These are phyloP conservation scores for Artemisia argyi DNA, from an alignment of 129 eudicot species.

Conservation along the genomic window DNA sequence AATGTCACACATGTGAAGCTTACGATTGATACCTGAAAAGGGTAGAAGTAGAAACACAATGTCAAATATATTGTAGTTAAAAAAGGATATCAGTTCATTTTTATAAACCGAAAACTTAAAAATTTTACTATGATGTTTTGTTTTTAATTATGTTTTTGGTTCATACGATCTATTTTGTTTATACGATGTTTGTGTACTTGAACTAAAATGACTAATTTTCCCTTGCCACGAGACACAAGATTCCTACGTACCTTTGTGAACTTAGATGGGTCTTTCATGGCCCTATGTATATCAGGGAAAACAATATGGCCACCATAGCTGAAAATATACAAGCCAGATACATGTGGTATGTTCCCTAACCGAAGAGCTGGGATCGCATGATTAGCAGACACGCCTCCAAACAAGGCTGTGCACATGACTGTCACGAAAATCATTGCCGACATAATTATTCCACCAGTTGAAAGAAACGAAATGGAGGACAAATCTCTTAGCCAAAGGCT, in stretches of 20 bases:
- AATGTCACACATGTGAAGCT: slow-evolving; percentile 69
- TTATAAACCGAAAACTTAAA: no score
- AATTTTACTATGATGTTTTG: no score
- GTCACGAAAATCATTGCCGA: slow-evolving; percentile 59
- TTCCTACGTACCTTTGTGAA: slow-evolving; percentile 68
- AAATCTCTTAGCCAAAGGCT: slow-evolving; percentile 83
- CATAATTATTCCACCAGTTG: slow-evolving; percentile 74
- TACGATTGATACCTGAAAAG: slow-evolving; percentile 67
- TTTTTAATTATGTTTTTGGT: no score
- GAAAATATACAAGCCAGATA: slow-evolving; percentile 71
- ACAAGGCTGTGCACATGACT: slow-evolving; percentile 66
- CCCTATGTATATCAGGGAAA: slow-evolving; percentile 73
- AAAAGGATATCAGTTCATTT: no score
- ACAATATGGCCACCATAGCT: slow-evolving; percentile 87
- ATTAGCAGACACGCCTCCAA: slow-evolving; percentile 59
- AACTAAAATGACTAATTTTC: neutral
- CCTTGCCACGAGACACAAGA: neutral
- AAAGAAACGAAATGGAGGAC: slow-evolving; percentile 73
- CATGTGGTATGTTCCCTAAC: slow-evolving; percentile 59
- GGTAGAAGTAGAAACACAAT: neutral
- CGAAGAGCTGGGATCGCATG: slow-evolving; percentile 57
- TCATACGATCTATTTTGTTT: no score
- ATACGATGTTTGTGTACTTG: no score
- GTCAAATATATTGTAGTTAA: neutral
- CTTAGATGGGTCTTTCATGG: slow-evolving; percentile 91